phyloP scores from a whole-genome alignment of 176 grass and related monocot genomes.

The Leersia perrieri region DNA sequence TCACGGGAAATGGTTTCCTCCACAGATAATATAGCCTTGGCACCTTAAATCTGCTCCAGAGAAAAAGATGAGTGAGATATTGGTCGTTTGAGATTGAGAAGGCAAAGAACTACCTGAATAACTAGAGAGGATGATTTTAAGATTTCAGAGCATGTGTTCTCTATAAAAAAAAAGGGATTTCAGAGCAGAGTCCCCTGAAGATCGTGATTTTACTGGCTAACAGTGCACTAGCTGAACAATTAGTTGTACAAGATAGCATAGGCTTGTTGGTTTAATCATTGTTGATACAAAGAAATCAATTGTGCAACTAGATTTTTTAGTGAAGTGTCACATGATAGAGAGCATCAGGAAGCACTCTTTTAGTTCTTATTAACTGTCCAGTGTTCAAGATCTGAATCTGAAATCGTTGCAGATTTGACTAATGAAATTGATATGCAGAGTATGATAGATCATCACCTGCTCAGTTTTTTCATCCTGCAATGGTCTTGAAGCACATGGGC shows the following conservation, averaged over 20 bases:
- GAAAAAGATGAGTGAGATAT: neutral
- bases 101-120: neutral
- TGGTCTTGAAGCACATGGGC: conserved; percentile 46
- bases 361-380: neutral
- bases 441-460: conserved; percentile 51
- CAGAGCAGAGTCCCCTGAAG: neutral
- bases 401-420: neutral
- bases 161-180: too few species aligned
- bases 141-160: neutral
- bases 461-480: conserved; percentile 59
- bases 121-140: neutral
- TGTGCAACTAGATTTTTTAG: neutral
- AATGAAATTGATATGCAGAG: conserved; percentile 1
- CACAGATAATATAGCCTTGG: conserved; percentile 62
- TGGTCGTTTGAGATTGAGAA: neutral
- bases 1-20: conserved; percentile 66
- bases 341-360: neutral
- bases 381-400: neutral
- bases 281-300: neutral
- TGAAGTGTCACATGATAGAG: neutral
- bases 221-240: neutral
- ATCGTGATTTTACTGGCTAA: neutral
- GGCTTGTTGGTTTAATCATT: neutral
- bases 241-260: neutral
- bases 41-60: conserved; percentile 71